Evolutionary conservation across 2,329 filamentous ascomycete species (phyloP), one percentile per base, ranked within the genome.

Genomic region (Macrophomina phaseolina): DNA sequence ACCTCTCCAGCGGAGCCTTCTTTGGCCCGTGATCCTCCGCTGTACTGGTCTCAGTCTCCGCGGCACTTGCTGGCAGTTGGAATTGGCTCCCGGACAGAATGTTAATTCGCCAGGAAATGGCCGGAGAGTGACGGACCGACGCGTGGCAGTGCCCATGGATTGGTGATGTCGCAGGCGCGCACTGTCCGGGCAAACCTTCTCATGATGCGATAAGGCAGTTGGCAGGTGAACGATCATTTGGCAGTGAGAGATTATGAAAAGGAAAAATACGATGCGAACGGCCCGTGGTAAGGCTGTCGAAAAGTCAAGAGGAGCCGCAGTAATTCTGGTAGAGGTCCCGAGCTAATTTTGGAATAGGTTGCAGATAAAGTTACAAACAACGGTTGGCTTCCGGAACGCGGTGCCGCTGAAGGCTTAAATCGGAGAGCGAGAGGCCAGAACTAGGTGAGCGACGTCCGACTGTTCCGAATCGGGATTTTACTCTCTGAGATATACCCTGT

Each of bases 241-340:
- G 42, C 42, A 9, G 7, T 14, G 16, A n/a, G 42, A 9, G 42
- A 45, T 45, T 45, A 16, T 5, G 4, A 45, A 38, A 38, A 38
- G 11, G 12, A 45, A 38, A 38, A 38, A 38, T 38, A 51, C 48
- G 18, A 23, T 30, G 48, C 48, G 48, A 51, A 7, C 18, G 18
- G 23, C 18, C 9, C 18, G 48, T 30, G 4, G 48, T 23, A 23
- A 23, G 23, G 23, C 23, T 23, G 23, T 23, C 23, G 11, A 12
- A 51, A 53, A 53, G 49, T 53, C 4, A 53, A 53, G 14, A 53
- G 30, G n/a, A 53, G 49, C 49, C 49, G 49, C 49, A 53, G 16
- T 53, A 53, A 53, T 12, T 53, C 36, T 34, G 12, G 16, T 5
- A 3, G 30, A n/a, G 14, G 49, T 5, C 11, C 11, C 28, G 49